Evolutionary conservation across 1,139 yeast genomes (phyloP), one percentile per base, ranked within the genome.

Genomic region (Taphrina wiesneri): DNA sequence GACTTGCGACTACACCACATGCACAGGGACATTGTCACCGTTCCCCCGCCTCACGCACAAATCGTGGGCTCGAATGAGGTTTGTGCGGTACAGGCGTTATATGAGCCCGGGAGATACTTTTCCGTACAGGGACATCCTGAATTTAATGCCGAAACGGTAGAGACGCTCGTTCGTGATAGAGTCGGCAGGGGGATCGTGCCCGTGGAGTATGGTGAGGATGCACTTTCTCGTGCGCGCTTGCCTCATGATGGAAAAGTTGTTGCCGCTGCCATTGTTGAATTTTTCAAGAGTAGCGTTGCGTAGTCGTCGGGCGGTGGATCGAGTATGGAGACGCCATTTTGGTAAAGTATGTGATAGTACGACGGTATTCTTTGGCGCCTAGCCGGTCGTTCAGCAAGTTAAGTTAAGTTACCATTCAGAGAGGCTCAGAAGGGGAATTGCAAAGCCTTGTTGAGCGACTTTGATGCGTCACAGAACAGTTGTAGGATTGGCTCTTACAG

Each of bases 51-150:
- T 11, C 80, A 75, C 3, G 81, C 82, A 56, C 75, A 75, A 56
- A 70, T 77, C 53, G 85, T 70, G 90, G 90, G 0, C 11, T 76
- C 82, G 4, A 83, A 87, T 11, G 76, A 78, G 0, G 79, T 77
- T 57, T 86, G 95, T 70, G 73, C 76, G 0, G 77, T 84, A 41
- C 97, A 91, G 88, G 96, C 57, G 67, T 84, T 81, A 70, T 85
- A 83, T 69, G 79, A 77, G 67, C 77, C 78, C 6, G 69, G 78
- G 23, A 79, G 79, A 63, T 67, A 86, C 2, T 77, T 90, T 53
- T 84, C 95, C 0, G 84, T 90, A 71, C 97, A 91, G 74, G 97
- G 97, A 0, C 97, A 91, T 73, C 97, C 97, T 0, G 97, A 91
- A 74, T 90, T 88, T 72, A 74, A 79, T 30, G 76, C 80, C 0